Evolutionary conservation across 2,329 filamentous ascomycete species (phyloP).

Genomic region (Colletotrichum spinosum): DNA sequence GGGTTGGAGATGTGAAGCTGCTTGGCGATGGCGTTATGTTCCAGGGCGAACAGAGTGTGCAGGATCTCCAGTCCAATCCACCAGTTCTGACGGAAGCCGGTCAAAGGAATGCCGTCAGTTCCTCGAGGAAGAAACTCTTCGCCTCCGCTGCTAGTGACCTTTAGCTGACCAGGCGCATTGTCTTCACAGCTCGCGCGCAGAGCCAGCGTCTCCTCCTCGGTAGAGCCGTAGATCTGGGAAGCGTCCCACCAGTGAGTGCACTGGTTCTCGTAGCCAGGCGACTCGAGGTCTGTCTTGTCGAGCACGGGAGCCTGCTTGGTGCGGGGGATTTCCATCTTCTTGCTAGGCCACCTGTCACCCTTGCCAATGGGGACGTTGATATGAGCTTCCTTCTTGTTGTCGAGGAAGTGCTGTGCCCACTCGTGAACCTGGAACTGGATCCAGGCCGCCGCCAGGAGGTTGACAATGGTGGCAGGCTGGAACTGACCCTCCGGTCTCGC

Average conservation of each 20-base stretch:
- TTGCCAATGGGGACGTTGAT: no score
- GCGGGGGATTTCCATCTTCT: conserved; percentile 49
- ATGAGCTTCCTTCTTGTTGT: conserved; percentile 10
- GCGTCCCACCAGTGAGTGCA: conserved; percentile 61
- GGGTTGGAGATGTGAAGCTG: no score
- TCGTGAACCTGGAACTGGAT: conserved; percentile 62
- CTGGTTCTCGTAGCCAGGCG: conserved; percentile 54
- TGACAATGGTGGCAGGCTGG: conserved; percentile 57
- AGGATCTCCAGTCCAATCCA: no score
- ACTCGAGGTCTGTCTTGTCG: conserved; percentile 49
- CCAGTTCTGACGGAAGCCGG: no score
- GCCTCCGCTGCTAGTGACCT: no score
- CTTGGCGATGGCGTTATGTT: no score
- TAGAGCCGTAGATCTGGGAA: conserved; percentile 58
- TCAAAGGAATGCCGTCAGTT: no score
- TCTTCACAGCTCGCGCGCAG: conserved; percentile 45
- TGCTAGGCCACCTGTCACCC: conserved; percentile 49
- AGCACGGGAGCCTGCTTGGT: conserved; percentile 50
- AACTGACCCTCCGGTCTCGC: conserved; percentile 51
- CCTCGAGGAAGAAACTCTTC: no score
- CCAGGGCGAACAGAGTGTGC: no score
- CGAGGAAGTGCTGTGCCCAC: conserved; percentile 50
- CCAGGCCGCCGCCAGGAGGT: conserved; percentile 60
- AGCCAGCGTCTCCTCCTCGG: conserved; percentile 48
- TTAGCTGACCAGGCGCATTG: no score